Evolutionary conservation across 2,329 filamentous ascomycete species (phyloP).

Genomic region (Graphiopsis chlorocephala): DNA sequence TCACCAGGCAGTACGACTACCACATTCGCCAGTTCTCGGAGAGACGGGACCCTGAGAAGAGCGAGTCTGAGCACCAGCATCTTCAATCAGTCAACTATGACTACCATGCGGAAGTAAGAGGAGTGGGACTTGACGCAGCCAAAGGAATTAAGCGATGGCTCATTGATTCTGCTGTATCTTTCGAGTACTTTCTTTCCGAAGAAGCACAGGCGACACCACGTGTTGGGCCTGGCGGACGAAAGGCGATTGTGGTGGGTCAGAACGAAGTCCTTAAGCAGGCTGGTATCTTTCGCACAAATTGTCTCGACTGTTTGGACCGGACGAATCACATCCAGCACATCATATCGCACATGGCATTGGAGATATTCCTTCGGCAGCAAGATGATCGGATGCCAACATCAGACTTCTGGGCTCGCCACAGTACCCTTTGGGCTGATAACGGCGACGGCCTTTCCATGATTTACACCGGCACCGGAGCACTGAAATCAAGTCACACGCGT

Average conservation of each 20-base stretch:
- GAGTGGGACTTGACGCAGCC: slow-evolving; percentile 89
- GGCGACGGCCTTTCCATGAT: slow-evolving; percentile 92
- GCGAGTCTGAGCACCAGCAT: slow-evolving; percentile 65
- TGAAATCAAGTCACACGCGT: slow-evolving; percentile 93
- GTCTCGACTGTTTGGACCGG: slow-evolving; percentile 89
- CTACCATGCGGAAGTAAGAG: slow-evolving; percentile 91
- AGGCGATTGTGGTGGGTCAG: slow-evolving; percentile 28
- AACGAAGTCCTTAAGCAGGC: slow-evolving; percentile 76
- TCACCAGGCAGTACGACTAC: slow-evolving; percentile 74
- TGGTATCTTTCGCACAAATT: slow-evolving; percentile 94
- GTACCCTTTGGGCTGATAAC: slow-evolving; percentile 94
- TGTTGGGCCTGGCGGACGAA: slow-evolving; percentile 38
- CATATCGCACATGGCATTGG: slow-evolving; percentile 88
- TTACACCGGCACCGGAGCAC: slow-evolving; percentile 90
- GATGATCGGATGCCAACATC: slow-evolving; percentile 61
- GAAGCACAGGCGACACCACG: slow-evolving; percentile 57
- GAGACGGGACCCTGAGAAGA: slow-evolving; percentile 39
- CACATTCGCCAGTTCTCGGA: slow-evolving; percentile 72
- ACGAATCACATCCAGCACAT: slow-evolving; percentile 96
- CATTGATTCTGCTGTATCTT: slow-evolving; percentile 74
- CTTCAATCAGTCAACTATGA: slow-evolving; percentile 85
- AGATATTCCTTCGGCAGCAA: slow-evolving; percentile 75
- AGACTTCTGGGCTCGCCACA: slow-evolving; percentile 91
- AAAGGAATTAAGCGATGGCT: slow-evolving; percentile 77
- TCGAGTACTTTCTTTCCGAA: slow-evolving; percentile 88